These are phyloP conservation scores for Haplosporangium sp. DNA, from an alignment of 371 early-diverging fungal genomes.

Conservation along the genomic window DNA sequence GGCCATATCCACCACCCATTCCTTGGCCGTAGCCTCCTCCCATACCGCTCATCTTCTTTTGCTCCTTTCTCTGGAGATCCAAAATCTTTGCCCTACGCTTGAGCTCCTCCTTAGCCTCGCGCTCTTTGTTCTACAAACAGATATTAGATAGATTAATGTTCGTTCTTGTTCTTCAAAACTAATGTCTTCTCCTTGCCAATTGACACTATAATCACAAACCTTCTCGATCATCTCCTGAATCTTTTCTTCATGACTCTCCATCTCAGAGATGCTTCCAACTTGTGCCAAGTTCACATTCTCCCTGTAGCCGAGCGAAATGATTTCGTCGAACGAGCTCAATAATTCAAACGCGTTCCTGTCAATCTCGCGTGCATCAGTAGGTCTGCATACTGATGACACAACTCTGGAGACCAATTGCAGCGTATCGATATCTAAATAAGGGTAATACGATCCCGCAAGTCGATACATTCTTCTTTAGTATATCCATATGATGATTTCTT, in stretches of 20 bases:
- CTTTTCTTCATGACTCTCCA: slow-evolving; percentile 97
- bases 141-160: not conserved
- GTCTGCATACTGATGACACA: slow-evolving; percentile 91
- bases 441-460: not conserved
- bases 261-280: slow-evolving; percentile 91
- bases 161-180: not conserved
- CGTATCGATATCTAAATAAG: slow-evolving; percentile 77
- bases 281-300: slow-evolving; percentile 83
- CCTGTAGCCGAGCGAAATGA: slow-evolving; percentile 88
- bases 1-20: slow-evolving; percentile 65
- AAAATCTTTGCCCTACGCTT: slow-evolving; percentile 92
- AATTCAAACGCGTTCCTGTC: slow-evolving; percentile 92
- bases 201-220: slow-evolving; percentile 70
- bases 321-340: slow-evolving; percentile 94
- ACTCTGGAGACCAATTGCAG: slow-evolving; percentile 94
- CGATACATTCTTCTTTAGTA: too few species aligned
- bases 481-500: too few species aligned
- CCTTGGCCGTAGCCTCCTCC: slow-evolving; percentile 39
- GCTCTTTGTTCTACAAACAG: slow-evolving; percentile 86
- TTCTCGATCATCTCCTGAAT: slow-evolving; percentile 95
- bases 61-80: slow-evolving; percentile 91
- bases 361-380: slow-evolving; percentile 81
- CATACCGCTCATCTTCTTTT: slow-evolving; percentile 53
- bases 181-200: slow-evolving; percentile 14
- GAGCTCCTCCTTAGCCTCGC: slow-evolving; percentile 96